Evolutionary conservation across 306 rosid genomes (phyloP).

Genomic region (Leucaena leucocephala): DNA sequence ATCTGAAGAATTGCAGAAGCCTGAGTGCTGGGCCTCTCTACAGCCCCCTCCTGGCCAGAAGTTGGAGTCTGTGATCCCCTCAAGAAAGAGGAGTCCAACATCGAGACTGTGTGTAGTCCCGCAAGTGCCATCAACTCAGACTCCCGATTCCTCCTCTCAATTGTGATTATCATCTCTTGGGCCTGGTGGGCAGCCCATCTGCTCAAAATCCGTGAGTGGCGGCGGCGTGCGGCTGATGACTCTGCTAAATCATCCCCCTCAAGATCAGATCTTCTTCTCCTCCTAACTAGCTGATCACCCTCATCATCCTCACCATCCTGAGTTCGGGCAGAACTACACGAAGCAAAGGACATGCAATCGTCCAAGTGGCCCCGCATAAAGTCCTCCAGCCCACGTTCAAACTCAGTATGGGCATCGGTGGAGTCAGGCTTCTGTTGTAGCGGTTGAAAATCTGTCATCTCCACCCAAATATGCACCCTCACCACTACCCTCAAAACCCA

Average conservation of each 20-base stretch:
- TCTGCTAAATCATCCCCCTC: constrained; percentile 95
- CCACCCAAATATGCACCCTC: constrained; percentile 45
- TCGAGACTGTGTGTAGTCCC: constrained; percentile 90
- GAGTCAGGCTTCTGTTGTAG: constrained; percentile 95
- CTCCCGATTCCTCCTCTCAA: constrained; percentile 96
- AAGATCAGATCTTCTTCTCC: constrained; percentile 92
- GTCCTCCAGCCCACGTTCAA: constrained; percentile 87
- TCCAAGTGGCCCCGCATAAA: constrained; percentile 96
- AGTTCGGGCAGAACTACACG: constrained; percentile 82
- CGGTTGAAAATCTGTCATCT: constrained; percentile 86
- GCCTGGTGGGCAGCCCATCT: constrained; percentile 99
- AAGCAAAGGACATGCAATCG: constrained; percentile 93
- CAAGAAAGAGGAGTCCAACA: constrained; percentile 91
- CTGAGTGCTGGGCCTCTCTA: constrained; percentile 90
- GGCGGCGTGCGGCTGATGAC: constrained; percentile 83
- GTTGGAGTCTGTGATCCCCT: constrained; percentile 95
- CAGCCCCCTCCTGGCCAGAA: constrained; percentile 83
- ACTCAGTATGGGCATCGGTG: constrained; percentile 71
- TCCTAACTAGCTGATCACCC: constrained; percentile 86
- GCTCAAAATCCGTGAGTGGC: constrained; percentile 88
- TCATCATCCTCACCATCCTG: constrained; percentile 86
- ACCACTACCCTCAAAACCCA: constrained; percentile 44
- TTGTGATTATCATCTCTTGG: constrained; percentile 98
- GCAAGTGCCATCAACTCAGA: constrained; percentile 98
- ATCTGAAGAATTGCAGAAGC: constrained; percentile 89